phyloP scores from a whole-genome alignment of 148 eudicot genomes.

The Amaranthus hypochondriacus region DNA sequence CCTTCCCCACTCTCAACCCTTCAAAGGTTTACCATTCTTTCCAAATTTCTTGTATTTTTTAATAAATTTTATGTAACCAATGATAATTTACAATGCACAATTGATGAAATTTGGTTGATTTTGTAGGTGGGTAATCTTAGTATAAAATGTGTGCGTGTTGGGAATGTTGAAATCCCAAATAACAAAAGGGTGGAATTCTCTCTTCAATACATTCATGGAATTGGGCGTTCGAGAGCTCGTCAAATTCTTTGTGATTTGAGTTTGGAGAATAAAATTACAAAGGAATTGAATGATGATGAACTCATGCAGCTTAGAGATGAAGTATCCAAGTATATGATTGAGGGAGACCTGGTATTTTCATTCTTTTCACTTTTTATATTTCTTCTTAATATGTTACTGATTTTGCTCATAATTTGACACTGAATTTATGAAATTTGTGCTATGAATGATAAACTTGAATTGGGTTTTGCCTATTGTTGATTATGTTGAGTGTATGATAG shows the following conservation, averaged over 20 bases:
- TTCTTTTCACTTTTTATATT: background rate
- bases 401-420: background rate
- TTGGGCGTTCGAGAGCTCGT: conserved; percentile 45
- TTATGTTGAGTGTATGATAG: too few species aligned
- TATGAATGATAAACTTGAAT: too few species aligned
- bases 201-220: conserved; percentile 59
- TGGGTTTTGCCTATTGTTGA: too few species aligned
- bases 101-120: background rate
- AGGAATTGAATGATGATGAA: conserved; percentile 53
- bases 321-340: conserved; percentile 52
- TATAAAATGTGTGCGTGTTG: conserved; percentile 59
- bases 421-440: too few species aligned
- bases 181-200: conserved; percentile 54
- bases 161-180: conserved; percentile 62
- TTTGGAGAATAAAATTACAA: conserved; percentile 54
- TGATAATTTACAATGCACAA: background rate
- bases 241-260: conserved; percentile 49
- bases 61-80: background rate
- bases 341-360: conserved; percentile 59
- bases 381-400: background rate
- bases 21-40: conserved; percentile 36
- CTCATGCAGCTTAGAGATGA: conserved; percentile 44
- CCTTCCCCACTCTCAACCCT: conserved; percentile 34
- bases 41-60: conserved; percentile 1
- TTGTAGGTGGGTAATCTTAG: conserved; percentile 31